A percentile compares a stretch with the other conserved stretches of the same genome.
phyloP scores from a whole-genome alignment of 805 yeast species.

The Candida orba region DNA sequence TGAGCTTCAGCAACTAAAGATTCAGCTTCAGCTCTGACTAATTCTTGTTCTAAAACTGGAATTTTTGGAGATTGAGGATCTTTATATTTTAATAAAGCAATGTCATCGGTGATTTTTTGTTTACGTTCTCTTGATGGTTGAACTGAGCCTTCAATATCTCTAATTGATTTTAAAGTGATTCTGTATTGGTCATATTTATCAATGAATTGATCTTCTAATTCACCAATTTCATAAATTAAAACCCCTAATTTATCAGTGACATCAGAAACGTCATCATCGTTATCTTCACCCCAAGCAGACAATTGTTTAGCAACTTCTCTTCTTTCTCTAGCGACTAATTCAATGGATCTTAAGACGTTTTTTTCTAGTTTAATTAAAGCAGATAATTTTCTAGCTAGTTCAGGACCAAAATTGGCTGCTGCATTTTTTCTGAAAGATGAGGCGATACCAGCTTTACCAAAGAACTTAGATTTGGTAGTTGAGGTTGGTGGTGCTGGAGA shows the following conservation, averaged over 20 bases:
- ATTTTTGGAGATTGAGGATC: constrained; percentile 97
- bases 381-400: constrained; percentile 84
- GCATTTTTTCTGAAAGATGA: constrained; percentile 69
- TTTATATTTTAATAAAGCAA: constrained; percentile 95
- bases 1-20: constrained; percentile 98
- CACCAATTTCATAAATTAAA: constrained; percentile 91
- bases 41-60: constrained; percentile 92
- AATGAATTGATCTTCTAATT: constrained; percentile 95
- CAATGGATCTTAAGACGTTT: constrained; percentile 89
- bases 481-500: constrained; percentile 80
- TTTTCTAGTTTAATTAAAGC: constrained; percentile 94
- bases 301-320: constrained; percentile 95
- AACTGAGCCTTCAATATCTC: constrained; percentile 95
- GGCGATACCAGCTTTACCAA: constrained; percentile 67
- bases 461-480: constrained; percentile 61
- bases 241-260: constrained; percentile 97
- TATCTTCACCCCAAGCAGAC: constrained; percentile 96
- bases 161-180: constrained; percentile 85
- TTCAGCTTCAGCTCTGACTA: constrained; percentile 98
- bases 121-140: constrained; percentile 98
- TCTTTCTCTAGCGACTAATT: constrained; percentile 88
- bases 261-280: constrained; percentile 95
- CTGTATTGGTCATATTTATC: constrained; percentile 98
- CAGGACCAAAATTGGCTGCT: constrained; percentile 93
- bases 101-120: constrained; percentile 94